A percentile compares a stretch with the other conserved stretches of the same genome.
Conservation (phyloP, 23 red algal genomes). For the Chondrus crispus region DNA sequence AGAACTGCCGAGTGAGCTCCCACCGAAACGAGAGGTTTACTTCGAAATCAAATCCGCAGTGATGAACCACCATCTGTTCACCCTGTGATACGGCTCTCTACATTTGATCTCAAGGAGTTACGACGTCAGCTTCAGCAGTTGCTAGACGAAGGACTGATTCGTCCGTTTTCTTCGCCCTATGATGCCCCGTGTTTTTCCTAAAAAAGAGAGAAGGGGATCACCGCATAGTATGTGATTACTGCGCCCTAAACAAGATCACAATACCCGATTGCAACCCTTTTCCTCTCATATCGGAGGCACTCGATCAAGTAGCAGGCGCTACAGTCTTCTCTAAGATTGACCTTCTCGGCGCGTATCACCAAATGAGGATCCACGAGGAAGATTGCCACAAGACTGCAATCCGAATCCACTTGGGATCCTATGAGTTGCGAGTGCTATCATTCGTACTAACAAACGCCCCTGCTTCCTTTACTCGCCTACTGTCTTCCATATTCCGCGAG, state of each 20-base stretch:
- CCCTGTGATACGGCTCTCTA: neutral
- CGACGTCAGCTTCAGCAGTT: neutral
- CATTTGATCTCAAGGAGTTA: neutral
- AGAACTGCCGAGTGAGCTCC: neutral
- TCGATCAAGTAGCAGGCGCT: neutral
- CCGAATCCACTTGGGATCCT: neutral
- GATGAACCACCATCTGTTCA: neutral
- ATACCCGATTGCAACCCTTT: neutral
- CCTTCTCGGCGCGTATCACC: neutral
- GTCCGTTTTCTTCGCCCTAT: neutral
- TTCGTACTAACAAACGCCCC: slow-evolving; percentile 18
- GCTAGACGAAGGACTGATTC: neutral
- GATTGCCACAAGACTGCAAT: neutral
- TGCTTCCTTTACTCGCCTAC: neutral
- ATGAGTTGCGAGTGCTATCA: neutral
- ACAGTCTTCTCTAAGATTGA: slow-evolving; percentile 9
- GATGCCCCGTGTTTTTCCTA: neutral
- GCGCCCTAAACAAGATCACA: neutral
- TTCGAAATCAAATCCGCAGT: neutral
- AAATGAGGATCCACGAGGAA: neutral
- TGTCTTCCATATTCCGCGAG: neutral
- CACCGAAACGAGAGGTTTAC: neutral
- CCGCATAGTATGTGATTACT: neutral
- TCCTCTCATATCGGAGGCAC: neutral
- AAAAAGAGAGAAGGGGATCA: neutral